Evolutionary conservation across 441 rosid genomes (phyloP).

Genomic region (Pelargonium australe): DNA sequence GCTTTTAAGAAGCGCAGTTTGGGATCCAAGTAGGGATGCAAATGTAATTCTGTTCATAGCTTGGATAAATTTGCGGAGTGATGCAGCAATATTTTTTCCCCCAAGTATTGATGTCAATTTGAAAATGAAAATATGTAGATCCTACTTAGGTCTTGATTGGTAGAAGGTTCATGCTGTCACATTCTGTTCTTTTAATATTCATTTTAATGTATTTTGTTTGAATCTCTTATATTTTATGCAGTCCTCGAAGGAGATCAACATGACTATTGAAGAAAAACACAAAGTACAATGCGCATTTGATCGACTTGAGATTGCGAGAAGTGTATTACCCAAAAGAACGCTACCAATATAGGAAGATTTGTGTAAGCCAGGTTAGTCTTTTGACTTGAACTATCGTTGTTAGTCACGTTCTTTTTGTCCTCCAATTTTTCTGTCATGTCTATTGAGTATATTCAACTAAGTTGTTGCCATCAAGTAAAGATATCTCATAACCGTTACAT

Average conservation of each 20-base stretch:
- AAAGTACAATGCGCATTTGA: constrained; percentile 39
- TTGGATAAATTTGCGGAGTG: not conserved
- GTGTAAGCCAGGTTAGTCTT: constrained; percentile 15
- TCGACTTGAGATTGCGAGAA: constrained; percentile 34
- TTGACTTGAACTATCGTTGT: not conserved
- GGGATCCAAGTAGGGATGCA: not conserved
- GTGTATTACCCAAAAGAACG: constrained; percentile 15
- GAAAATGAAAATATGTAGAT: not conserved
- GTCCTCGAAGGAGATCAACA: constrained; percentile 34
- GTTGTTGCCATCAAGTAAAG: not conserved
- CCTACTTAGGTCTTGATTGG: not conserved
- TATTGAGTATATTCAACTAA: not conserved
- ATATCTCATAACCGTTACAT: not conserved
- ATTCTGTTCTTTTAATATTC: not conserved
- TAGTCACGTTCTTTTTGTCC: not conserved
- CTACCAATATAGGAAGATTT: constrained; percentile 4
- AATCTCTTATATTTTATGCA: constrained; percentile 26
- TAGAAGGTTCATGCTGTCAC: not conserved
- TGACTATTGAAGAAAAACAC: constrained; percentile 57
- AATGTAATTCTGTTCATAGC: not conserved
- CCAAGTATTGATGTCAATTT: not conserved
- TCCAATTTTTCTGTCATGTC: not conserved
- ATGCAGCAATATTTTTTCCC: not conserved
- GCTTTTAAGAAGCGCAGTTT: not conserved
- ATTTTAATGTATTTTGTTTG: constrained; percentile 3